A percentile compares a stretch with the other conserved stretches of the same genome.
phyloP scores from a whole-genome alignment of 306 rosid genomes.

The Glycine latifolia region DNA sequence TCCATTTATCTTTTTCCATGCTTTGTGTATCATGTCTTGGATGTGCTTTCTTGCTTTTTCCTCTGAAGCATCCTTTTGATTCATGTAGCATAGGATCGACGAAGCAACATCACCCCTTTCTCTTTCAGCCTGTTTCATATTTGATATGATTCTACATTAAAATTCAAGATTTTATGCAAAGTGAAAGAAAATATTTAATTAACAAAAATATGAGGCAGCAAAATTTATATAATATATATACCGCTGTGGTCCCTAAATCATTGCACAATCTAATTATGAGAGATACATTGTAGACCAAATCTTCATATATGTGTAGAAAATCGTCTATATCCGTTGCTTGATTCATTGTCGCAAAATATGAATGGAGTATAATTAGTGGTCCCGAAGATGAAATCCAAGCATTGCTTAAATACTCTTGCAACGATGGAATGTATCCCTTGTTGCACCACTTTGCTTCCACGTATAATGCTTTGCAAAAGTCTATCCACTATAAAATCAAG shows the following conservation, averaged over 20 bases:
- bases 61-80: constrained; percentile 54
- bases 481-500: constrained; percentile 58
- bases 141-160: neutral
- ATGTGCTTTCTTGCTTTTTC: constrained; percentile 53
- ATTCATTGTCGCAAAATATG: constrained; percentile 46
- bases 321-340: constrained; percentile 25
- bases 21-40: neutral
- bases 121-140: constrained; percentile 57
- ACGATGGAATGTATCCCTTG: constrained; percentile 54
- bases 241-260: constrained; percentile 50
- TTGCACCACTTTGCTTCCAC: constrained; percentile 73
- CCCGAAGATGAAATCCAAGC: constrained; percentile 72
- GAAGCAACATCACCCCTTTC: constrained; percentile 77
- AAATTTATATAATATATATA: constrained; percentile 15
- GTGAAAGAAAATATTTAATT: neutral
- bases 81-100: constrained; percentile 61
- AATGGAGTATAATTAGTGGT: constrained; percentile 52
- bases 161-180: neutral
- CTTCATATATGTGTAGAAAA: constrained; percentile 42
- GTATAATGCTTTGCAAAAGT: constrained; percentile 60
- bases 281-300: constrained; percentile 48
- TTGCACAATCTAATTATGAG: constrained; percentile 55
- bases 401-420: constrained; percentile 62
- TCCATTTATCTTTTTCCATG: neutral
- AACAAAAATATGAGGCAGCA: no score